These are phyloP conservation scores for Persicaria tinctoria DNA, from an alignment of 148 eudicot genomes.

Conservation along the genomic window DNA sequence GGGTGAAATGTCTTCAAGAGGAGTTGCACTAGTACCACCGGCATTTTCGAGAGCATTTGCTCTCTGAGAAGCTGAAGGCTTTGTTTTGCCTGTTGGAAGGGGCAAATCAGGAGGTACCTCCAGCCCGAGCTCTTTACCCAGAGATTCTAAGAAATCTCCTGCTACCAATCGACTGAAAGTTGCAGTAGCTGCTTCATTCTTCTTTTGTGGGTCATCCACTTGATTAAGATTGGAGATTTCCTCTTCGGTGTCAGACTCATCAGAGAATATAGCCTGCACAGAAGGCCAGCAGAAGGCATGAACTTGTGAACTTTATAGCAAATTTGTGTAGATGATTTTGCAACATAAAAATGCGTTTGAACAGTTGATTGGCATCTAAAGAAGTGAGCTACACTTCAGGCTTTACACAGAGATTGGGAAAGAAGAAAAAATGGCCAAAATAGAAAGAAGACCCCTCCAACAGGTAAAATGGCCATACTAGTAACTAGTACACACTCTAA, in stretches of 20 bases:
- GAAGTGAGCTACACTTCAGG: neutral
- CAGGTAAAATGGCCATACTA: neutral
- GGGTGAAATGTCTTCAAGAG: slow-evolving; percentile 12
- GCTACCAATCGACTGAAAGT: slow-evolving; percentile 83
- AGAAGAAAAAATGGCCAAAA: neutral
- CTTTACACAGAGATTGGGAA: neutral
- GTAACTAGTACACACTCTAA: neutral
- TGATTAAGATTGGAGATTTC: slow-evolving; percentile 28
- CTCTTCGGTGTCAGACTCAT: slow-evolving; percentile 75
- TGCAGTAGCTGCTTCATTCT: slow-evolving; percentile 72
- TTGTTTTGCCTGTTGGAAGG: slow-evolving; percentile 25
- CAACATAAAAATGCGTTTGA: neutral
- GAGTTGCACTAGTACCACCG: slow-evolving; percentile 2
- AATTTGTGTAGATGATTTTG: neutral
- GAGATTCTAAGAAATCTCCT: slow-evolving; percentile 89
- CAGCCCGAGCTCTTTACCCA: slow-evolving; percentile 91
- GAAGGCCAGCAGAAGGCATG: slow-evolving; percentile 2
- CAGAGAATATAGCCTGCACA: slow-evolving; percentile 86
- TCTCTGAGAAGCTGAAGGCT: slow-evolving; percentile 18
- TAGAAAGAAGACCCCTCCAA: neutral
- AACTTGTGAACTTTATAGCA: neutral
- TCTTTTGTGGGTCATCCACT: slow-evolving; percentile 54
- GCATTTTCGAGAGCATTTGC: slow-evolving; percentile 15
- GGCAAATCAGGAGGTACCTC: slow-evolving; percentile 84
- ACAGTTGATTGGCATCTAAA: neutral